Evolutionary conservation across 176 grass and related monocot genomes (phyloP), one percentile per base, ranked within the genome.

Genomic region (Themeda triandra): DNA sequence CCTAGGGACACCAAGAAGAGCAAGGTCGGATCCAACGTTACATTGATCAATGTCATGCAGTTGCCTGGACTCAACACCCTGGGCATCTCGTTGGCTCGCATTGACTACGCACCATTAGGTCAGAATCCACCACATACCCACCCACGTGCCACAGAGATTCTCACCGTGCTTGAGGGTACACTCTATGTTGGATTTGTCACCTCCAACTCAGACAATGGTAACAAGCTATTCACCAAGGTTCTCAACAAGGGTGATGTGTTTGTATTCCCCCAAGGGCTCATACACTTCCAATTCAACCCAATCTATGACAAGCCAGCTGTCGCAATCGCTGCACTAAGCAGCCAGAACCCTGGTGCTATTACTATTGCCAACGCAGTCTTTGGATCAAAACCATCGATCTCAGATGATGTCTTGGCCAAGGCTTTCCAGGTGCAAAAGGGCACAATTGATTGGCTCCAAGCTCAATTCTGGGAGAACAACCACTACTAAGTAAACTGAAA

Each of bases 121-220:
- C 4, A 51, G 13, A 80, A 80, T 63, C 73, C 74, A 0, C 87
- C 75, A 4, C 87, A 89, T n/a, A 84, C 48, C 0, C 87, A 89
- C 11, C 87, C 81, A 5, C 74, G 87, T 30, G 81, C 87, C 3
- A 79, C 81, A 9, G 87, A 89, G 59, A 77, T 89, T 1, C 27
- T 84, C 6, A 84, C 80, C 0, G 81, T 88, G 6, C 63, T 88
- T 1, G 79, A 88, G 24, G 81, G 87, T 0, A 84, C 81, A 6
- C 81, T 88, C 39, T 88, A 84, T 1, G 87, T 88, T 27, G 87
- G 87, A 5, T 88, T 88, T 49, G 46, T 88, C 66, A 88, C 87
- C 6, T 84, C 87, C 3, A 82, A 76, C 51, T 24, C 66, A 54
- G 53, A 77, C 36, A 71, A 71, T 32, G 79, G 51, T 5, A 63